Base-by-base conservation (phyloP, 2,329 filamentous ascomycete species). In the Penicillium palitans region DNA sequence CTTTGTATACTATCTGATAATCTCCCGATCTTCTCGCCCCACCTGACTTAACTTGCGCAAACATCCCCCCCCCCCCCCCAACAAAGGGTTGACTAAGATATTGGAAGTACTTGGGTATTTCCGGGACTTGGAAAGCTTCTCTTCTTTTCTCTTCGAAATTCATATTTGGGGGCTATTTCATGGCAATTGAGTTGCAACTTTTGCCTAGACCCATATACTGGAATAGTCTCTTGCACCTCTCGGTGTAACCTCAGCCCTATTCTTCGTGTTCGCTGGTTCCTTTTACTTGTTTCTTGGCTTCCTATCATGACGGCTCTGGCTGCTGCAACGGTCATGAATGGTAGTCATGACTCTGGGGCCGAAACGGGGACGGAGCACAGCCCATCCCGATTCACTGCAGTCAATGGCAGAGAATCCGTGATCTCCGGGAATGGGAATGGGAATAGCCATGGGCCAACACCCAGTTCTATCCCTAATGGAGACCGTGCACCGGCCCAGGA, bases 361-460 rank as follows among this genome's bases (percentile, higher is more conserved):
- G 68, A 72, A 40, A 66, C 70, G n/a, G 73, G 69, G 53, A 59
- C 73, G 25, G 76, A 77, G 24, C 73, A 77, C 54, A 78, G 75
- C 52, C 76, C 77, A 31, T 76, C 76, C 31, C 74, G 75, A 44
- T 80, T 80, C 60, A 80, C 78, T 5, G 77, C 78, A 21, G 77
- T 80, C 39, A 80, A 80, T 66, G 78, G 76, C 44, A 74, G 69
- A 60, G 75, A 77, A 17, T 52, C 60, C 53, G 60, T 57, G 35
- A 52, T 47, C n/a, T 49, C 61, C 39, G 66, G 19, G 2, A 48
- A 35, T 35, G 29, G 19, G 1, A 48, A 35, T 48, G 45, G 29
- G 19, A 35, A 35, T 35, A 31, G 57, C 39, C 37, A 35, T 45
- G 58, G 44, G 19, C 29, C 27, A 60, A 27, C 48, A 4, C 24